Evolutionary conservation across 805 yeast genomes (phyloP), one percentile per base, ranked within the genome.

Genomic region (Zygosaccharomyces rouxii): DNA sequence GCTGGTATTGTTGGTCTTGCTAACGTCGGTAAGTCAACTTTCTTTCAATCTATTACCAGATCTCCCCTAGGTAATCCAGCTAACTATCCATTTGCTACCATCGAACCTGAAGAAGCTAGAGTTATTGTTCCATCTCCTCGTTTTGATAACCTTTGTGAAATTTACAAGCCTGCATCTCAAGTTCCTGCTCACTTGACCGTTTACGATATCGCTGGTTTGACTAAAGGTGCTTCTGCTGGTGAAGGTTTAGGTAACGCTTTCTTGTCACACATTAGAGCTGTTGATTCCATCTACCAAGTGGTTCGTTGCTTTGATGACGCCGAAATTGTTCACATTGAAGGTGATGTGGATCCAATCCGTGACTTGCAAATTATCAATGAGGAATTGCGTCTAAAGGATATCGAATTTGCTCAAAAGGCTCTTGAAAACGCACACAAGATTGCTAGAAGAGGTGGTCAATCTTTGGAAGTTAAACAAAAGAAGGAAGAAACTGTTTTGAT

Each of bases 211-310:
- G 99, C 99, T 51, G 99, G 99, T 70, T 78, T 94, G 68, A 92
- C 98, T 56, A 88, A 88, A 73, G 97, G 97, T 73, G 97, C 98
- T 33, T 82, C 89, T 52, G 84, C 86, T 47, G 98, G 98, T 70
- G 97, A 89, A 73, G 99, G 99, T 68, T 81, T 94, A 57, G 99
- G 99, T 66, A 94, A 94, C 71, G 95, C 96, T 55, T 94, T 94
- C 79, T 81, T 94, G 74, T 84, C 96, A 59, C 90, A 94, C 70
- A 94, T 94, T 63, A 82, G 98, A 72, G 94, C 96, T 42, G 99
- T 94, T 49, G 99, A 94, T 78, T 96, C 97, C 54, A 84, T 94
- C 56, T 94, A 86, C 75, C 98, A 94, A 75, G 96, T 94, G 56
- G 98, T 94, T 44, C 84, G 99, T 73, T 87, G 96, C 72, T 94